Evolutionary conservation across 306 rosid species (phyloP), one percentile per base, ranked within the genome.

Genomic region (Echinosophora koreensis): DNA sequence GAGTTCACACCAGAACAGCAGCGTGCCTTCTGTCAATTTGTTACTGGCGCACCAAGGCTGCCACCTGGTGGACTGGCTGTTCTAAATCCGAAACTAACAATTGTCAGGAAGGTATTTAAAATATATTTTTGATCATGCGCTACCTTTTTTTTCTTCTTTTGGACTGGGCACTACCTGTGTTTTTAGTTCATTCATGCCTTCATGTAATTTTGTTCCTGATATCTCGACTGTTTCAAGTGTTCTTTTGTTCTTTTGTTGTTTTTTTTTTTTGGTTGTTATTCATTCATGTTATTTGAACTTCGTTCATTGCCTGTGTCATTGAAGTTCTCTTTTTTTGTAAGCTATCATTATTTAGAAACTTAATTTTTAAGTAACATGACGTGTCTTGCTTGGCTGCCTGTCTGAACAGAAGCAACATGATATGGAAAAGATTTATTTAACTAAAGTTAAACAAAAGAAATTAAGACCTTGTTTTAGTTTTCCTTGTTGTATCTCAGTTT

Each of bases 41-140:
- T 96, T 66, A 96, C 98, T 66, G 99, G 98, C 72, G 98, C 99
- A 77, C 99, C 99, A 46, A 88, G 92, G 86, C 90, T 96, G 44
- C 96, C 99, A 4, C 96, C 98, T 78, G 98, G 98, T 79, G 99
- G 99, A 59, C 82, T 96, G 72, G 93, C 98, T 0, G 97, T 91
- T 77, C 84, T 96, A 71, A 96, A 93, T 84, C 99, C 99, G 27
- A 96, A 90, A 81, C 73, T 93, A 81, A 96, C 98, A 3, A 96
- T 96, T 67, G 99, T 96, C 87, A 91, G 98, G 79, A 96, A 96
- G 99, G 99, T 96, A 88, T 58, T 54, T 17, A 14, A 35, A 28
- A 10, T 30, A 18, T 38, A 9, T 13, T 49, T 71, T 17, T 81
- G 27, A 22, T 61, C 17, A 59, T 5, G 1, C 35, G 63, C 15